These are phyloP conservation scores for Vanderwaltozyma yarrowii DNA, from an alignment of 805 yeast genomes.

Conservation along the genomic window DNA sequence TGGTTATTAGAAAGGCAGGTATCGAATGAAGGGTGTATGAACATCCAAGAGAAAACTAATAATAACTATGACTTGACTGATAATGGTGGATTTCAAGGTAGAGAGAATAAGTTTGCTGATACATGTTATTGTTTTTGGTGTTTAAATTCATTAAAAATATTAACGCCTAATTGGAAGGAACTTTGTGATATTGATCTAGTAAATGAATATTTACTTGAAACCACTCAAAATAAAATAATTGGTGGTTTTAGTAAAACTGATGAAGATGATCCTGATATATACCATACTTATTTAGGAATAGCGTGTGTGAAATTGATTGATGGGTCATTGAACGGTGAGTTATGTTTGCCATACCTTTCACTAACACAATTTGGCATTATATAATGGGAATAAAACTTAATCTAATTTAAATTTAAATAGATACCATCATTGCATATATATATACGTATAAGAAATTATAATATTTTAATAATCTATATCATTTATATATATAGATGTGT, in stretches of 20 bases:
- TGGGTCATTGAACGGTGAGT: slow-evolving; percentile 20
- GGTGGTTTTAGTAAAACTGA: slow-evolving; percentile 77
- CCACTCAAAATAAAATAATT: slow-evolving; percentile 48
- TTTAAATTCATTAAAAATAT: slow-evolving; percentile 43
- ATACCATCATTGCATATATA: too few relatives aligned
- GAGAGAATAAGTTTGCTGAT: slow-evolving; percentile 76
- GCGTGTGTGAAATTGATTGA: slow-evolving; percentile 39
- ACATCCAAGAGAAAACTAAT: slow-evolving; percentile 16
- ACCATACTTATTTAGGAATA: slow-evolving; percentile 54
- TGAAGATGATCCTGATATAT: slow-evolving; percentile 57
- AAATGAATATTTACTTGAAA: slow-evolving; percentile 35
- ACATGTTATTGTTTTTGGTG: slow-evolving; percentile 89
- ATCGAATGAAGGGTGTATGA: slow-evolving; percentile 15
- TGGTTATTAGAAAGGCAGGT: slow-evolving; percentile 62
- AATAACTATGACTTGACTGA: slow-evolving; percentile 38
- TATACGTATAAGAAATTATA: too few relatives aligned
- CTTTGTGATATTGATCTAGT: slow-evolving; percentile 21
- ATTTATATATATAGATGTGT: too few relatives aligned
- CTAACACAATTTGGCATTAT: not conserved
- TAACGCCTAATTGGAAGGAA: slow-evolving; percentile 23
- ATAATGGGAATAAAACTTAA: too few relatives aligned
- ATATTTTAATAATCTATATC: too few relatives aligned
- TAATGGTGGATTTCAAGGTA: slow-evolving; percentile 76
- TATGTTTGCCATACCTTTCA: slow-evolving; percentile 18
- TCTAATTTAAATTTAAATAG: too few relatives aligned